phyloP scores from a whole-genome alignment of 768 basidiomycete genomes.

The Termitomyces sp. region DNA sequence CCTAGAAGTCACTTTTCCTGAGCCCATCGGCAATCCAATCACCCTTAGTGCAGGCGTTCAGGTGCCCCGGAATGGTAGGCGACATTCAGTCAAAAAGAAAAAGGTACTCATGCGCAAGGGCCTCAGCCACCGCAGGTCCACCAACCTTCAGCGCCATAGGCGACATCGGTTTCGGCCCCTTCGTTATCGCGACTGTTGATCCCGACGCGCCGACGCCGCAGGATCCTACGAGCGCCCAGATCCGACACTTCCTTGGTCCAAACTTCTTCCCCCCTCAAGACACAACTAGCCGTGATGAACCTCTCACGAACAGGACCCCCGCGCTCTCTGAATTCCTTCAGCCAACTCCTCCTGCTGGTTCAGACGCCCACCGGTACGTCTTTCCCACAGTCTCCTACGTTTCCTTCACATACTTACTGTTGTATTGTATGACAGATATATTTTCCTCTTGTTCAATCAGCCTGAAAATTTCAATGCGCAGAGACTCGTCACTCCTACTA shows the following conservation, averaged over 20 bases:
- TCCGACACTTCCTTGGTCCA: slow-evolving; percentile 41
- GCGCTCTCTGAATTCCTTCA: slow-evolving; percentile 35
- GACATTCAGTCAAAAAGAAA: background rate
- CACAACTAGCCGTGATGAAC: background rate
- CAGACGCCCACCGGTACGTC: slow-evolving; percentile 36
- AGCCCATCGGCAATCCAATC: background rate
- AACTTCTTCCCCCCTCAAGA: slow-evolving; percentile 23
- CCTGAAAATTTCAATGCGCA: slow-evolving; percentile 34
- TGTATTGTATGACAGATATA: slow-evolving; percentile 24
- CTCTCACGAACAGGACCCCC: slow-evolving; percentile 31
- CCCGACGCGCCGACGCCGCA: too few relatives aligned
- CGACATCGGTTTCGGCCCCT: too few relatives aligned
- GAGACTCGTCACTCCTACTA: slow-evolving; percentile 31
- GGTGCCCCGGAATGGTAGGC: background rate
- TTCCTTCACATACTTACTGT: background rate
- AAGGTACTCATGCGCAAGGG: background rate
- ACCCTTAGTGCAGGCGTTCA: background rate
- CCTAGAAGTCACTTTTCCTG: background rate
- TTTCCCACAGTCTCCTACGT: background rate
- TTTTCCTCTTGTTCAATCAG: slow-evolving; percentile 38
- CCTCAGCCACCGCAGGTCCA: slow-evolving; percentile 31
- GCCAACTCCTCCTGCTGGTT: slow-evolving; percentile 39
- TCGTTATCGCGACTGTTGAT: too few relatives aligned
- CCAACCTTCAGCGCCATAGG: slow-evolving; percentile 14
- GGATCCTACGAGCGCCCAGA: too few relatives aligned